A percentile compares a stretch with the other conserved stretches of the same genome.
Conservation (phyloP, 2,329 filamentous ascomycete genomes). For the Sporothrix mexicana region DNA sequence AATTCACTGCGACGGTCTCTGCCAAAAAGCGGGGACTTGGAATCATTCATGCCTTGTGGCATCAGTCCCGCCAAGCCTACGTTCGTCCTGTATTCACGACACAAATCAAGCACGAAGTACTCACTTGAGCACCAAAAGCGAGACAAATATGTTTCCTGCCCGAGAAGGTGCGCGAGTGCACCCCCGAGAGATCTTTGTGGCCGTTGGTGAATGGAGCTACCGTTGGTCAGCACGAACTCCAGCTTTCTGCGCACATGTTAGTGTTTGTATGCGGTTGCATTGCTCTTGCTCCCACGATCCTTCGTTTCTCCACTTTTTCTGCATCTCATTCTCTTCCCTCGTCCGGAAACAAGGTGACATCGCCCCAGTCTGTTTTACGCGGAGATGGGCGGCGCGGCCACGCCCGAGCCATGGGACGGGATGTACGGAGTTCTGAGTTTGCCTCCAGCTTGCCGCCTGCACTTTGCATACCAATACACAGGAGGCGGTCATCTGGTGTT, state of each 20-base stretch:
- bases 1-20: conserved; percentile 17
- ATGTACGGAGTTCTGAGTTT: background rate
- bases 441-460: background rate
- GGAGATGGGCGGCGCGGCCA: background rate
- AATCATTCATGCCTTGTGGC: conserved; percentile 8
- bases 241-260: background rate
- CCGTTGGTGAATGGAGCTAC: too few species aligned
- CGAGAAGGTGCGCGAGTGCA: background rate
- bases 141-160: conserved; percentile 14
- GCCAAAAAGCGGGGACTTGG: background rate
- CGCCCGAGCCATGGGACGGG: conserved; percentile 16
- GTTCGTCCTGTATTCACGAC: background rate
- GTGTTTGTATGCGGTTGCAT: conserved; percentile 3
- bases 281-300: background rate
- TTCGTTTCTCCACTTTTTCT: background rate
- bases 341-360: background rate
- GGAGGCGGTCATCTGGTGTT: conserved; percentile 1
- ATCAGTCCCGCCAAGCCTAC: background rate
- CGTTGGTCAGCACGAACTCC: background rate
- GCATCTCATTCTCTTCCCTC: background rate
- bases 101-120: background rate
- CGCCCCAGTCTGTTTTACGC: conserved; percentile 4
- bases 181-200: too few species aligned
- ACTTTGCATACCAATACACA: background rate
- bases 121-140: background rate